phyloP scores from a whole-genome alignment of 306 rosid species.

The Heteromeles arbutifolia region DNA sequence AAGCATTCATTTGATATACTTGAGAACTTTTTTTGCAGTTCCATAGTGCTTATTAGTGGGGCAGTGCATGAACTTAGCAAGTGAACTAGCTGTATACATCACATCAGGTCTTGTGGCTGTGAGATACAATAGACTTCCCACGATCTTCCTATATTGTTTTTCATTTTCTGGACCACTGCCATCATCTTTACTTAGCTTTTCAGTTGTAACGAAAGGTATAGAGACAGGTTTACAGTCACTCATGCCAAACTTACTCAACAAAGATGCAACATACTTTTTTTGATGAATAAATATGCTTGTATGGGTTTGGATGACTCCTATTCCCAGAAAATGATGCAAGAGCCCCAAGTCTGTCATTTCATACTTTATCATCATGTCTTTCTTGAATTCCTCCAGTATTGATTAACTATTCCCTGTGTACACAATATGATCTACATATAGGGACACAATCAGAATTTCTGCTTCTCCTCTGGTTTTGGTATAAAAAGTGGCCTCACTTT shows the following conservation, averaged over 20 bases:
- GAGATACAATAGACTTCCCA: background rate
- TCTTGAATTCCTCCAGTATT: background rate
- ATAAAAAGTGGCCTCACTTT: background rate
- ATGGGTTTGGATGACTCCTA: background rate
- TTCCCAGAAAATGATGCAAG: background rate
- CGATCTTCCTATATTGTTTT: background rate
- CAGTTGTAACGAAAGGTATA: background rate
- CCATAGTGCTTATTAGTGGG: too few species aligned
- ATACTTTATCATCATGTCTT: background rate
- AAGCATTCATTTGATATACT: too few species aligned
- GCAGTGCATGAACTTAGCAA: too few species aligned
- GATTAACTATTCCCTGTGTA: background rate
- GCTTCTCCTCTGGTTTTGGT: background rate
- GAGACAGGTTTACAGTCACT: background rate
- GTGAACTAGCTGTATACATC: background rate
- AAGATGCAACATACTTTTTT: background rate
- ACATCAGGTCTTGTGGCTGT: background rate
- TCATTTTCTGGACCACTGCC: background rate
- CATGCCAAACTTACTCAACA: background rate
- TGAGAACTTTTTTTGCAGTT: too few species aligned
- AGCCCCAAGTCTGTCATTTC: background rate
- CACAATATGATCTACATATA: background rate
- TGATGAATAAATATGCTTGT: background rate
- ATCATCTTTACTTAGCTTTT: background rate
- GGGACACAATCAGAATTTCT: background rate